phyloP scores from a whole-genome alignment of 495 filamentous ascomycete genomes.

The Lophiostoma macrostomum region DNA sequence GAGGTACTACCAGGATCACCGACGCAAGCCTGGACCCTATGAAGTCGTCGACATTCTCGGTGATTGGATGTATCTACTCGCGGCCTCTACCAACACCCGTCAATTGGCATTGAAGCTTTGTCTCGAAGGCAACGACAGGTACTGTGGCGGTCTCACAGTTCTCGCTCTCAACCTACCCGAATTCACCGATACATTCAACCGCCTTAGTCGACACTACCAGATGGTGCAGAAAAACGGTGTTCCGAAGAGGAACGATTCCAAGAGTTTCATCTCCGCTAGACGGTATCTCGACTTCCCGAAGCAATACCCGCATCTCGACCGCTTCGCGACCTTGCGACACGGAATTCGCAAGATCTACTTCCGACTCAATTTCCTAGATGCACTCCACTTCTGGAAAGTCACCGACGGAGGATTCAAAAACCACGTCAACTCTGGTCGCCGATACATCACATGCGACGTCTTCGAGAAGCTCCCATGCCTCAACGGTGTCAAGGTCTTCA shows the following conservation, averaged over 20 bases:
- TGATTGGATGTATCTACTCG: neutral
- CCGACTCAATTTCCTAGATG: neutral
- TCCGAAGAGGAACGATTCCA: neutral
- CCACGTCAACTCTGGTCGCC: neutral
- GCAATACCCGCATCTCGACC: conserved; percentile 4
- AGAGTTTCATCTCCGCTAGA: neutral
- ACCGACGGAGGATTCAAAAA: neutral
- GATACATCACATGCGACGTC: conserved; percentile 7
- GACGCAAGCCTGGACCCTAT: too few species aligned
- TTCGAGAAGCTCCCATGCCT: conserved; percentile 11
- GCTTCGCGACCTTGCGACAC: conserved; percentile 5
- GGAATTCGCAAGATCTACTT: conserved; percentile 12
- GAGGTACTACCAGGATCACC: too few species aligned
- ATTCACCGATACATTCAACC: neutral
- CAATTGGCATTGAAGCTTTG: neutral
- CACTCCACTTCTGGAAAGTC: conserved; percentile 18
- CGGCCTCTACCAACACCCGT: neutral
- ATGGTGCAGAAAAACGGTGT: neutral
- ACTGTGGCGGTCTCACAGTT: conserved; percentile 1
- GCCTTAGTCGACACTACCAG: conserved; percentile 4
- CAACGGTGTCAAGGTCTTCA: neutral
- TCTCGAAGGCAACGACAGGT: neutral
- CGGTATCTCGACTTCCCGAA: conserved; percentile 6
- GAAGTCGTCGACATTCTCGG: conserved; percentile 3
- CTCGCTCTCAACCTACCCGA: neutral